These are phyloP conservation scores for Beverwykella pulmonaria DNA, from an alignment of 495 filamentous ascomycete species.

Conservation along the genomic window DNA sequence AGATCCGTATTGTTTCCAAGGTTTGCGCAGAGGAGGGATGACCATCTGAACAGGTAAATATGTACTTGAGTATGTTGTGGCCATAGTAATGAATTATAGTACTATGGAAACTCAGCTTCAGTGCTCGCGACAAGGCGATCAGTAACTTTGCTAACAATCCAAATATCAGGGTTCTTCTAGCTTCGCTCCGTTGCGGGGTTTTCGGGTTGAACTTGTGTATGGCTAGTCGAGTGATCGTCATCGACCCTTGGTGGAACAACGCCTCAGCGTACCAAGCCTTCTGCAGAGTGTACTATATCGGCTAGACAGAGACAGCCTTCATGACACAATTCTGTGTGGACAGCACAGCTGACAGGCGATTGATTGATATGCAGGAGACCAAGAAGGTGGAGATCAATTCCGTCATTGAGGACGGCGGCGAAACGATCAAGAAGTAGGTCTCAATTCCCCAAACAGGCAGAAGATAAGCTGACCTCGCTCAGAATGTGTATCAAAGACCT, in stretches of 20 bases:
- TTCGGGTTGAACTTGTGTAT: conserved; percentile 48
- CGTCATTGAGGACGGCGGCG: conserved; percentile 40
- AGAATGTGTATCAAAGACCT: conserved; percentile 38
- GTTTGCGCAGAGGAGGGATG: conserved; percentile 43
- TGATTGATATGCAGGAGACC: conserved; percentile 50
- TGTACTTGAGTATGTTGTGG: background rate
- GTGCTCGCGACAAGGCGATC: conserved; percentile 39
- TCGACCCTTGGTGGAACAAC: conserved; percentile 52
- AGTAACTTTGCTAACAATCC: conserved; percentile 38
- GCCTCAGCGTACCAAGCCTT: conserved; percentile 57
- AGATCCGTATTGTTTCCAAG: conserved; percentile 41
- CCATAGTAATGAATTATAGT: conserved; percentile 19
- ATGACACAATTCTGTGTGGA: conserved; percentile 56
- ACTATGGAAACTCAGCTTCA: conserved; percentile 42
- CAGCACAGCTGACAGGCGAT: conserved; percentile 55
- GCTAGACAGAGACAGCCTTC: conserved; percentile 58
- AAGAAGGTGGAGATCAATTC: conserved; percentile 44
- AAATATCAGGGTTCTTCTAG: conserved; percentile 41
- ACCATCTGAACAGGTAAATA: conserved; percentile 26
- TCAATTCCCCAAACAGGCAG: background rate
- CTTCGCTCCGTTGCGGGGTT: conserved; percentile 45
- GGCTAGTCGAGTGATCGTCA: conserved; percentile 49
- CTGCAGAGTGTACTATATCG: conserved; percentile 64
- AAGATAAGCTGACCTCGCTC: conserved; percentile 2
- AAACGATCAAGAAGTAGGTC: conserved; percentile 18